These are phyloP conservation scores for Linnemannia hyalina DNA, from an alignment of 192 early-diverging fungal genomes.

Conservation along the genomic window DNA sequence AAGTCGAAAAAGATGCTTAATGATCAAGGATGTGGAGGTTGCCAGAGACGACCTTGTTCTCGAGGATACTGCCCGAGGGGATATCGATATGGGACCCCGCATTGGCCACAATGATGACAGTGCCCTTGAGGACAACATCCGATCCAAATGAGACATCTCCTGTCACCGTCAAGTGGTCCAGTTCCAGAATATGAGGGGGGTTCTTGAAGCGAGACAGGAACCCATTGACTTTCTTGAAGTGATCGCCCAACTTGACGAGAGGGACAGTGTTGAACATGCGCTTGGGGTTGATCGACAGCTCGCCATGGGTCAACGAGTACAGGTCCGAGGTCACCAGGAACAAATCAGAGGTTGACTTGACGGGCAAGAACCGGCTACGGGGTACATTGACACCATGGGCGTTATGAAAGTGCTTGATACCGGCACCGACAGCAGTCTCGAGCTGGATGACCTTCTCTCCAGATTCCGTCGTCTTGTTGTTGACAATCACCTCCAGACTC, in stretches of 20 bases:
- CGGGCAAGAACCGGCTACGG: slow-evolving; percentile 96
- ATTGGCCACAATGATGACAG: slow-evolving; percentile 99
- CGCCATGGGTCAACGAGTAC: slow-evolving; percentile 93
- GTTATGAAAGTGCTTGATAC: slow-evolving; percentile 96
- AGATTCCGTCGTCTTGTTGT: slow-evolving; percentile 93
- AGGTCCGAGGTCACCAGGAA: slow-evolving; percentile 97
- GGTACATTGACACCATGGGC: slow-evolving; percentile 99
- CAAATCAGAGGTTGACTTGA: slow-evolving; percentile 97
- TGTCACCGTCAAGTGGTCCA: slow-evolving; percentile 98
- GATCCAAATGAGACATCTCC: slow-evolving; percentile 98
- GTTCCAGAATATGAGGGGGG: slow-evolving; percentile 95
- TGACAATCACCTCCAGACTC: slow-evolving; percentile 95
- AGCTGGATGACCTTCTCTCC: slow-evolving; percentile 98
- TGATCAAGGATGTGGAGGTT: slow-evolving; percentile 91
- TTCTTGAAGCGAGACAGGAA: slow-evolving; percentile 93
- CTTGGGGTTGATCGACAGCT: slow-evolving; percentile 93
- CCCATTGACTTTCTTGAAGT: slow-evolving; percentile 97
- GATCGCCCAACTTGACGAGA: slow-evolving; percentile 96
- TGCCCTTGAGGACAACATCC: slow-evolving; percentile 90
- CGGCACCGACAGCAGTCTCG: slow-evolving; percentile 99
- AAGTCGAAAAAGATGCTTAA: slow-evolving; percentile 45
- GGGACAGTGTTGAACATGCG: slow-evolving; percentile 94
- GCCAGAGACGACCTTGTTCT: slow-evolving; percentile 99
- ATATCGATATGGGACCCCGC: slow-evolving; percentile 98
- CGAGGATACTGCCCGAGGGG: slow-evolving; percentile 91